phyloP scores from a whole-genome alignment of 257 asterid species.

The Przewalskia tangutica region DNA sequence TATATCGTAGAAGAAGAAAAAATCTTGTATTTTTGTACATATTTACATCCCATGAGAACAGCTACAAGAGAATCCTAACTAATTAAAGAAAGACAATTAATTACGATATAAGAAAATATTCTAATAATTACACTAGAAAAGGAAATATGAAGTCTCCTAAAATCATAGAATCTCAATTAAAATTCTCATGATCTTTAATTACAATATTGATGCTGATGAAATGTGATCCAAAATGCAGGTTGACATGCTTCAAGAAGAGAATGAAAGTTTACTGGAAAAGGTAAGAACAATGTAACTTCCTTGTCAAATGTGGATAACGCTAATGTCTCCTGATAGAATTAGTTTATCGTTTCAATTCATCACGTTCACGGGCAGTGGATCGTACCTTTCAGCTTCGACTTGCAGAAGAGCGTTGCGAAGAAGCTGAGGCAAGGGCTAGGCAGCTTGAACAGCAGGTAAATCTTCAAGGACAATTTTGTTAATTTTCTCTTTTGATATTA shows the following conservation, averaged over 20 bases:
- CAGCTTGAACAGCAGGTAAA: conserved; percentile 87
- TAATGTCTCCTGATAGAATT: background rate
- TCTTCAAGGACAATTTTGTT: background rate
- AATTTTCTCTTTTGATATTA: background rate
- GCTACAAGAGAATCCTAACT: background rate
- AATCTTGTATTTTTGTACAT: too few species aligned
- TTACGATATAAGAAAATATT: background rate
- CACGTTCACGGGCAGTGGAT: background rate
- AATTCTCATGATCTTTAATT: background rate
- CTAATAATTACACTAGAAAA: background rate
- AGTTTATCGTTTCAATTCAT: conserved; percentile 14
- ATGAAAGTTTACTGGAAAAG: conserved; percentile 80
- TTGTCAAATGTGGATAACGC: background rate
- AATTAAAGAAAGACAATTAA: too few species aligned
- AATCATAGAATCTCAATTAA: background rate
- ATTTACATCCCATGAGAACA: background rate
- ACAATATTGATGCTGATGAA: conserved; percentile 10
- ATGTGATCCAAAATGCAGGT: conserved; percentile 45
- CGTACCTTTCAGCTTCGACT: conserved; percentile 63
- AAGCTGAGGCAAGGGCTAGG: conserved; percentile 87
- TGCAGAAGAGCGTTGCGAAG: conserved; percentile 82
- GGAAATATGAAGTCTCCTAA: background rate
- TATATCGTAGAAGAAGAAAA: too few species aligned
- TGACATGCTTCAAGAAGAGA: conserved; percentile 99
- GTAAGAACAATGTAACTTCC: conserved; percentile 23